phyloP scores from a whole-genome alignment of 257 asterid species.

The Przewalskia tangutica region DNA sequence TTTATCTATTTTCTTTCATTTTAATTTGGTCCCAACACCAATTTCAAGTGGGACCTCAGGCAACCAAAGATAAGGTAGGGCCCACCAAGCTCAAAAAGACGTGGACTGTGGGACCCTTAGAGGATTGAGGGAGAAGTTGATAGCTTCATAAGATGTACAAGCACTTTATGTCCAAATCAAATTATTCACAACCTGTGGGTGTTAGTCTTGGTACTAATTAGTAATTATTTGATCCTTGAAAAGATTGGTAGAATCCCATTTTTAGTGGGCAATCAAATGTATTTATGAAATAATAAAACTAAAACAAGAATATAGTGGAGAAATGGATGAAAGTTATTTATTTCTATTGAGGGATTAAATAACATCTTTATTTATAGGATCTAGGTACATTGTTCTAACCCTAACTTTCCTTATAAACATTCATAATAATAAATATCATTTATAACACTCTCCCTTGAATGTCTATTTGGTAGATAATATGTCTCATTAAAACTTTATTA shows the following conservation, averaged over 20 bases:
- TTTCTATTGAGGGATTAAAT: too few relatives aligned
- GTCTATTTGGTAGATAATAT: too few relatives aligned
- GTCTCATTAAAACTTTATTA: too few relatives aligned
- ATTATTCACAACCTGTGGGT: constrained; percentile 5
- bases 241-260: constrained; percentile 2
- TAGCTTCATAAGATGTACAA: constrained; percentile 2
- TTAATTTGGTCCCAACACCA: background rate
- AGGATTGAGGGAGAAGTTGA: constrained; percentile 4
- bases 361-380: too few relatives aligned
- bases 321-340: too few relatives aligned
- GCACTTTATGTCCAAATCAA: constrained; percentile 18
- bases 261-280: background rate
- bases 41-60: constrained; percentile 1
- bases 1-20: background rate
- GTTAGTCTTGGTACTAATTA: constrained; percentile 11
- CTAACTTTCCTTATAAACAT: too few relatives aligned
- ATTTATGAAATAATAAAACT: too few relatives aligned
- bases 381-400: too few relatives aligned
- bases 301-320: too few relatives aligned
- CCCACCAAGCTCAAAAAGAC: constrained; percentile 6
- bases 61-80: background rate
- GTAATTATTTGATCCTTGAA: constrained; percentile 9
- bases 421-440: too few relatives aligned
- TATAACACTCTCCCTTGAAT: too few relatives aligned
- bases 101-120: background rate